phyloP scores from a whole-genome alignment of 2,329 filamentous ascomycete genomes.

The Metarhizium guizhouense region DNA sequence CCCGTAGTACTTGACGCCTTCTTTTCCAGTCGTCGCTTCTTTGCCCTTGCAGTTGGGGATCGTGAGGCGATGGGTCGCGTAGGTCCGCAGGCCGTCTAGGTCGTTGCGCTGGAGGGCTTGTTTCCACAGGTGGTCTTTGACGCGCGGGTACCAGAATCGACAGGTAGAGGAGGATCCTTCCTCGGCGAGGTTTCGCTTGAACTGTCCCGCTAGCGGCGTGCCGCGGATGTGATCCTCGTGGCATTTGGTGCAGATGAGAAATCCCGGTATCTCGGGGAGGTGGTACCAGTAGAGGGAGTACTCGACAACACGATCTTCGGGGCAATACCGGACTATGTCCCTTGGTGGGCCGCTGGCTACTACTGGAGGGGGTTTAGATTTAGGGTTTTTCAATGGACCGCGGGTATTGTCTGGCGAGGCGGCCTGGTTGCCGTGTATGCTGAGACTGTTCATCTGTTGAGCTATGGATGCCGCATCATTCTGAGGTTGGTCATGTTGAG shows the following conservation, averaged over 20 bases:
- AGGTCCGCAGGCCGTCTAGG: conserved; percentile 16
- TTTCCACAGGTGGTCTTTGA: conserved; percentile 25
- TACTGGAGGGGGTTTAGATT: conserved; percentile 5
- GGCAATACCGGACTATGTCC: conserved; percentile 18
- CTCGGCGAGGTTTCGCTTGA: conserved; percentile 17
- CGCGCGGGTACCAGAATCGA: conserved; percentile 20
- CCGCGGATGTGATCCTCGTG: conserved; percentile 26
- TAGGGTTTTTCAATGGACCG: neutral
- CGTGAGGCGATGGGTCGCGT: conserved; percentile 16
- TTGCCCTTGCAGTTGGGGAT: conserved; percentile 22
- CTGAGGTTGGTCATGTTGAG: neutral
- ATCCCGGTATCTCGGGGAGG: conserved; percentile 17
- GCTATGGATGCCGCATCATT: neutral
- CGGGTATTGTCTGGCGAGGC: neutral
- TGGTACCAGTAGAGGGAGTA: conserved; percentile 25
- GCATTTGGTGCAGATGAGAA: conserved; percentile 31
- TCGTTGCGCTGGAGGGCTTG: conserved; percentile 18
- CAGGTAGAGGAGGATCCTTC: conserved; percentile 21
- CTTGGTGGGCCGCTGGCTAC: conserved; percentile 14
- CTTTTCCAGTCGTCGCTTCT: conserved; percentile 9
- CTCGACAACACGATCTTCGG: conserved; percentile 16
- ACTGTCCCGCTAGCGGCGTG: conserved; percentile 19
- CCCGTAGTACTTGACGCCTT: conserved; percentile 23
- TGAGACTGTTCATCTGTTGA: conserved; percentile 1
- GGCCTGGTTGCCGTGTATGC: neutral